Conservation (phyloP, 371 early-diverging fungal genomes). For the Mucor ambiguus region DNA sequence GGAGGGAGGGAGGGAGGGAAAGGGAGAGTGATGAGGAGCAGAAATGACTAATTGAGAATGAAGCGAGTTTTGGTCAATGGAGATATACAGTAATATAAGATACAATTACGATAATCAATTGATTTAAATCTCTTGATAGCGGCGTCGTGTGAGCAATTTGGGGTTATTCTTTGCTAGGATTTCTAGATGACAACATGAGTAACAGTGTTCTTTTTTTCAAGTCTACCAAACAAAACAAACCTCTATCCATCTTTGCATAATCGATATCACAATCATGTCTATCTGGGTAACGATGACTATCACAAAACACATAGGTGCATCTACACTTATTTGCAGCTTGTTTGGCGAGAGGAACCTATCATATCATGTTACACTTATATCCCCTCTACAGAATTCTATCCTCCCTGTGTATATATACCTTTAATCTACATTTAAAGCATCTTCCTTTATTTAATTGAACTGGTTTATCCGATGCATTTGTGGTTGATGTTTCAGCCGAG, state of each 20-base stretch:
- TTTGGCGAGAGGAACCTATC: conserved; percentile 74
- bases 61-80: not conserved
- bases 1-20: not conserved
- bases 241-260: conserved; percentile 66
- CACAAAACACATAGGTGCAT: conserved; percentile 81
- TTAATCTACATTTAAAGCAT: conserved; percentile 75
- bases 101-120: not conserved
- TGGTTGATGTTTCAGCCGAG: conserved; percentile 9
- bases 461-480: conserved; percentile 36
- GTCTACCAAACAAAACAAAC: conserved; percentile 26
- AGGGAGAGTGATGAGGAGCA: not conserved
- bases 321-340: conserved; percentile 83
- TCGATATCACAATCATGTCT: conserved; percentile 82
- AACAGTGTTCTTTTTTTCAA: not conserved
- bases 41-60: not conserved
- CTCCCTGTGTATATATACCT: conserved; percentile 39
- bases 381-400: not conserved
- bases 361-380: not conserved
- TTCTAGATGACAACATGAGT: conserved; percentile 35
- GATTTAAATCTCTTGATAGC: not conserved
- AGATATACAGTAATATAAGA: not conserved
- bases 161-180: conserved; percentile 79
- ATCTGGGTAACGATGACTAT: conserved; percentile 75
- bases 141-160: conserved; percentile 68
- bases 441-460: conserved; percentile 72